Percentiles rank a stretch among this genome's conserved stretches.
These are phyloP conservation scores for Amaranthus palmeri DNA, from an alignment of 148 eudicot species.

Conservation along the genomic window DNA sequence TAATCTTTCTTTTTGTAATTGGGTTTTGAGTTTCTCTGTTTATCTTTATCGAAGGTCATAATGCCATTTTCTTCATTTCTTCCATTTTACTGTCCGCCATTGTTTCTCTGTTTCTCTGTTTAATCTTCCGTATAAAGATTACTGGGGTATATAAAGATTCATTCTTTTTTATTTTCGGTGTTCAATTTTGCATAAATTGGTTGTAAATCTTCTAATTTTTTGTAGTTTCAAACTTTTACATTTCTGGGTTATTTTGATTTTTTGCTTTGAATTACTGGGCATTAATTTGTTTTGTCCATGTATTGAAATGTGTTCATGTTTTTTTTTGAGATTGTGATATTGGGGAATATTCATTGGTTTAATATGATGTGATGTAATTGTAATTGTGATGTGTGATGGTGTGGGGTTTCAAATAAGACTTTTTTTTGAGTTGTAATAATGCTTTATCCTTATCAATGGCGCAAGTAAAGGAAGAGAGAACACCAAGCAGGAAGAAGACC, in stretches of 20 bases:
- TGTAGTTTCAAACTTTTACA: no score
- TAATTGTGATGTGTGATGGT: no score
- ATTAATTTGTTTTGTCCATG: neutral
- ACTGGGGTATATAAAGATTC: slow-evolving; percentile 36
- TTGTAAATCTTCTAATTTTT: neutral
- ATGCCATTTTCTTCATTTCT: slow-evolving; percentile 33
- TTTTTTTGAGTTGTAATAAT: no score
- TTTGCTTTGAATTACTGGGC: neutral
- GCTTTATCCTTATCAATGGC: no score
- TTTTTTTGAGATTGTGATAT: no score
- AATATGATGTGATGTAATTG: no score
- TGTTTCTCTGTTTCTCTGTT: slow-evolving; percentile 25
- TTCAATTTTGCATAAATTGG: no score
- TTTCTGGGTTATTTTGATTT: neutral
- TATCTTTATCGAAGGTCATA: slow-evolving; percentile 38
- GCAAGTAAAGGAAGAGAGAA: no score
- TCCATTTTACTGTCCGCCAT: slow-evolving; percentile 30
- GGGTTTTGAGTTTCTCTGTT: slow-evolving; percentile 39
- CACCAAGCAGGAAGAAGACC: no score
- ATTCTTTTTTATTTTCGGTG: neutral
- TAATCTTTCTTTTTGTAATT: slow-evolving; percentile 30
- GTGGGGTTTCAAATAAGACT: no score
- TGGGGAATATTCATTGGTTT: no score
- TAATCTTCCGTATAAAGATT: slow-evolving; percentile 42
- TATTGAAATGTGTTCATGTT: neutral